Evolutionary conservation across 805 yeast species (phyloP), one percentile per base, ranked within the genome.

Genomic region (Maudiozyma barnettii): DNA sequence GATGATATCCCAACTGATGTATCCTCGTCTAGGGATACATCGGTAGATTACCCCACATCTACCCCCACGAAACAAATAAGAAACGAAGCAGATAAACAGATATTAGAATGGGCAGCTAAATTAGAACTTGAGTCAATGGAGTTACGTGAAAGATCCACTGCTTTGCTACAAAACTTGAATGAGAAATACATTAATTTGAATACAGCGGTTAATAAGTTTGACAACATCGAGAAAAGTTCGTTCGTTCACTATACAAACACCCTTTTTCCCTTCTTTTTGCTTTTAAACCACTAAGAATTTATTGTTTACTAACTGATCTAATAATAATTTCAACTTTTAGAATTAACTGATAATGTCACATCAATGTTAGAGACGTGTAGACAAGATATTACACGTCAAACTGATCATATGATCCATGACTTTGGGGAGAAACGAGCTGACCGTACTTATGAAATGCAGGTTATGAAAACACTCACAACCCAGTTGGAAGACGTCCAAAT

Each of bases 41-140:
- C 41, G 22, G 14, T 35, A 22, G n/a, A 5, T 14, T 43, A 23
- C 16, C 23, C 36, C 18, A 36, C 37, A 9, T 38, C 39, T n/a
- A 38, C 43, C 8, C 39, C 37, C 12, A 40, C 43, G 14, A 46
- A 21, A 21, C 35, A 42, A 4, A 39, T 39, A 16, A 23, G 36
- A 14, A 48, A 45, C 19, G 64, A 57, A 40, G 56, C 65, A 35
- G 67, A 61, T 42, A 62, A 58, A 52, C 73, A 63, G 61, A 68
- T 59, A 30, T 59, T 69, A 10, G 60, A 61, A 52, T 76, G 80
- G 81, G 79, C 79, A 0, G 69, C 75, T 5, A 67, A 71, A 33
- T 54, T 77, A 18, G 81, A 77, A 51, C 49, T 76, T 45, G 81
- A 77, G 49, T 65, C 73, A 13, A 60, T 72, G 1, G 77, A 72